Base-by-base conservation (phyloP, 2,329 filamentous ascomycete species). In the Alternaria arbusti region DNA sequence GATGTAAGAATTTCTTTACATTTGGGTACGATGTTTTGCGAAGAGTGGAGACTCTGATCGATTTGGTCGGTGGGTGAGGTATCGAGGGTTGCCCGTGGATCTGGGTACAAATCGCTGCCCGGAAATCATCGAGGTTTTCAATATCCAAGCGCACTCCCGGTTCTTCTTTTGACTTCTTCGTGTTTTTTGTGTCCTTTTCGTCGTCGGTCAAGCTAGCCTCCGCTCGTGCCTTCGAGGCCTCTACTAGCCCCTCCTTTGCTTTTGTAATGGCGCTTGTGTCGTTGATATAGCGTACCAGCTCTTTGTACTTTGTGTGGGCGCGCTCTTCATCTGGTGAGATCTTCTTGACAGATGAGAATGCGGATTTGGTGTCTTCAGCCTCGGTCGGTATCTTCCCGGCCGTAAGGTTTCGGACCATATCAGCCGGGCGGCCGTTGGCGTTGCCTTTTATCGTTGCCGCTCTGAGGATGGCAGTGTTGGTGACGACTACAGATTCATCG, bases 91-190 rank as follows among this genome's bases (percentile, higher is more conserved):
- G 75, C 28, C 76, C 69, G 57, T 86, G 85, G 4, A 87, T 75
- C 32, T 83, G 78, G 5, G 84, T 79, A 62, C 82, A 85, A 7
- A 86, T 81, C 15, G 84, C 84, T 40, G 85, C 85, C 15, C 85
- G 82, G 54, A 85, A 73, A 36, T 84, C 70, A 26, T 74, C 65
- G 46, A 71, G 75, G 65, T 84, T 80, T 8, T 81, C 78, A 1
- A 77, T 58, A 22, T 79, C 77, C 17, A 82, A 73, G 11, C 71
- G 75, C 20, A 72, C 63, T 3, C 51, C 51, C 22, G 54, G 49
- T 22, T 60, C 49, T 36, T 61, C 49, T 15, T 44, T 60, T 25
- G 28, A 22, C 12, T 54, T 60, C 15, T 57, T 61, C 3, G 46
- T 15, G 5, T 59, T 55, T 25, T 68, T 72, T 8, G 68, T 65